Percentiles rank a stretch among this genome's conserved stretches.
Conservation (phyloP, 345 rosid species). For the Salix arbutifolia region DNA sequence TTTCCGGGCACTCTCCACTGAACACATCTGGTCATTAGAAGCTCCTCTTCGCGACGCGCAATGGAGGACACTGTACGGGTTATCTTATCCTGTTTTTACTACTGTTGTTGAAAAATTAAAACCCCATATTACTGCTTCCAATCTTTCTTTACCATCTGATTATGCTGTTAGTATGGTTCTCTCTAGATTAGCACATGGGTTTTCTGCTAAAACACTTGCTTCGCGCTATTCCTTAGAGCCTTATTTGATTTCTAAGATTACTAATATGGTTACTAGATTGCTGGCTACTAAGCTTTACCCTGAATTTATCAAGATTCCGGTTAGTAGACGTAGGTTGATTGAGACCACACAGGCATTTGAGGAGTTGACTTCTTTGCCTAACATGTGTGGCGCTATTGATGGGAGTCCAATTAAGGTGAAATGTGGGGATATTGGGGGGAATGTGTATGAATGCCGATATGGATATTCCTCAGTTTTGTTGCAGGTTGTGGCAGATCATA, state of each 20-base stretch:
- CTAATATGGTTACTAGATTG: conserved; percentile 91
- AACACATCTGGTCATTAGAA: conserved; percentile 81
- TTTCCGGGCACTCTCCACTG: conserved; percentile 85
- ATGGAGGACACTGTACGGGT: conserved; percentile 83
- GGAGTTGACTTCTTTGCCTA: conserved; percentile 84
- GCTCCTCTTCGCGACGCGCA: conserved; percentile 82
- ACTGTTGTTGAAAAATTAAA: conserved; percentile 86
- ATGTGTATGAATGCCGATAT: conserved; percentile 47
- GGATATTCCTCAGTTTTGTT: conserved; percentile 78
- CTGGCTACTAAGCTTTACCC: conserved; percentile 88
- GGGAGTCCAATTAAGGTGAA: conserved; percentile 65
- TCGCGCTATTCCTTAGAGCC: conserved; percentile 78
- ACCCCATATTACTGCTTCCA: conserved; percentile 79
- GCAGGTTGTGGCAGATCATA: conserved; percentile 92
- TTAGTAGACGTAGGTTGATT: conserved; percentile 67
- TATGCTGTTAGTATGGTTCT: conserved; percentile 95
- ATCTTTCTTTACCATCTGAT: conserved; percentile 91
- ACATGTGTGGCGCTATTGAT: conserved; percentile 85
- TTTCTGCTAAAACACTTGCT: conserved; percentile 67
- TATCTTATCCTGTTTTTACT: conserved; percentile 84
- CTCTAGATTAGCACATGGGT: conserved; percentile 78
- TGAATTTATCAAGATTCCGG: conserved; percentile 87
- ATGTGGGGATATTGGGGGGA: conserved; percentile 30
- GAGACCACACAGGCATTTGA: conserved; percentile 91
- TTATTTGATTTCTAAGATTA: conserved; percentile 83